A percentile compares a stretch with the other conserved stretches of the same genome.
phyloP scores from a whole-genome alignment of 768 basidiomycete genomes.

The Favolaschia claudopus region DNA sequence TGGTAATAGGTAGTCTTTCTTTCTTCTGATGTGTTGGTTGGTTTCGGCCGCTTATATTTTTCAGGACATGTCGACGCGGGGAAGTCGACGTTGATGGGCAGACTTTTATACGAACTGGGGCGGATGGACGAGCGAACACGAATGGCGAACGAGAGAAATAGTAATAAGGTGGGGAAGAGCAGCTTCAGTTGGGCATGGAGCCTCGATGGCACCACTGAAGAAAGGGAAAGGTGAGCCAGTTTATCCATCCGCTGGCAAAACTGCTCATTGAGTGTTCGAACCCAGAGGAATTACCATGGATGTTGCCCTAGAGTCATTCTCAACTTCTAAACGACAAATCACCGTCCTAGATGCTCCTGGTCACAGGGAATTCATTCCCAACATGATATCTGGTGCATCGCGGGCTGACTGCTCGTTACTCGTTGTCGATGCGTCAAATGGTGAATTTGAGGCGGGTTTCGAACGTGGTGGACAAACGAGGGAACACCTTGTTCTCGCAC shows the following conservation, averaged over 20 bases:
- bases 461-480: conserved; percentile 94
- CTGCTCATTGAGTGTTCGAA: background rate
- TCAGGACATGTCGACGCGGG: conserved; percentile 98
- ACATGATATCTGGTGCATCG: conserved; percentile 98
- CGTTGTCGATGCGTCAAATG: conserved; percentile 88
- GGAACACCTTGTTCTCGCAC: conserved; percentile 90
- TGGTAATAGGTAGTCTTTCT: conserved; percentile 80
- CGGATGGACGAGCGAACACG: conserved; percentile 86
- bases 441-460: conserved; percentile 97
- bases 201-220: conserved; percentile 91
- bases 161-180: conserved; percentile 88
- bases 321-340: conserved; percentile 78
- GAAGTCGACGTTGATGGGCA: conserved; percentile 97
- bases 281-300: conserved; percentile 97
- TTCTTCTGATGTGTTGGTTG: background rate
- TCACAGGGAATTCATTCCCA: conserved; percentile 97
- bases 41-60: conserved; percentile 1
- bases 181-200: conserved; percentile 99
- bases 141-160: conserved; percentile 86
- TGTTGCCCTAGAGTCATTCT: conserved; percentile 82
- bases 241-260: background rate
- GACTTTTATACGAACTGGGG: conserved; percentile 92
- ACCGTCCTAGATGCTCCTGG: conserved; percentile 98
- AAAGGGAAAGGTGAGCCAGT: conserved; percentile 80
- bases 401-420: conserved; percentile 96